These are phyloP conservation scores for Clohesyomyces aquaticus DNA, from an alignment of 495 filamentous ascomycete genomes.

Conservation along the genomic window DNA sequence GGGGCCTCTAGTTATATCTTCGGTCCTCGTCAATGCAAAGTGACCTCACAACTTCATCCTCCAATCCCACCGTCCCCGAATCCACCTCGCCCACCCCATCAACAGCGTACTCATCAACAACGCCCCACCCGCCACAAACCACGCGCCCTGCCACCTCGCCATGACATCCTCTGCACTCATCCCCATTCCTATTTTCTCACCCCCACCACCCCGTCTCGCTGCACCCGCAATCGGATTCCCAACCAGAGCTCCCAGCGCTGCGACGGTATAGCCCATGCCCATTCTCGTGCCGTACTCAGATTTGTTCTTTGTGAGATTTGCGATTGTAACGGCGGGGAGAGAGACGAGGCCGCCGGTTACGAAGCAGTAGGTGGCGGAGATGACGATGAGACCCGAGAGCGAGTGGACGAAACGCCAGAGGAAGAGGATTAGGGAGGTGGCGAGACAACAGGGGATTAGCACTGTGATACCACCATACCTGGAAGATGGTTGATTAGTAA, in stretches of 20 bases:
- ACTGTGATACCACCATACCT: constrained; percentile 39
- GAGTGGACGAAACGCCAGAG: constrained; percentile 21
- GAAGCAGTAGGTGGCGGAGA: constrained; percentile 17
- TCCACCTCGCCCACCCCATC: constrained; percentile 12
- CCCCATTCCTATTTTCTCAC: too few relatives aligned
- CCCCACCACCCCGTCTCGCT: constrained; percentile 29
- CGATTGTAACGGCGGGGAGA: constrained; percentile 17
- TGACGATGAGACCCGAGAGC: constrained; percentile 7
- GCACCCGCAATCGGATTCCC: constrained; percentile 48
- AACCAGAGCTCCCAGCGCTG: constrained; percentile 16
- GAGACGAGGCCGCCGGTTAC: constrained; percentile 22
- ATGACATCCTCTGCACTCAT: constrained; percentile 3
- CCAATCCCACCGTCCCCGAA: constrained; percentile 7
- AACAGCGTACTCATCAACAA: constrained; percentile 1
- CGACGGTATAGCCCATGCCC: constrained; percentile 26
- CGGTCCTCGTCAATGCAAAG: too few relatives aligned
- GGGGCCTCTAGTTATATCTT: too few relatives aligned
- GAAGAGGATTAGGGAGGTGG: constrained; percentile 18
- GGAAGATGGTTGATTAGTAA: constrained; percentile 57
- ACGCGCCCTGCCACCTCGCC: constrained; percentile 19
- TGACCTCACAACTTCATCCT: constrained; percentile 8
- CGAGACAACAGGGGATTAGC: constrained; percentile 25
- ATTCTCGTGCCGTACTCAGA: constrained; percentile 19
- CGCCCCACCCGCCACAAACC: constrained; percentile 11
- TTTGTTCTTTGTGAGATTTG: constrained; percentile 17